Conservation (phyloP, 805 yeast genomes). For the Candida chilensis region DNA sequence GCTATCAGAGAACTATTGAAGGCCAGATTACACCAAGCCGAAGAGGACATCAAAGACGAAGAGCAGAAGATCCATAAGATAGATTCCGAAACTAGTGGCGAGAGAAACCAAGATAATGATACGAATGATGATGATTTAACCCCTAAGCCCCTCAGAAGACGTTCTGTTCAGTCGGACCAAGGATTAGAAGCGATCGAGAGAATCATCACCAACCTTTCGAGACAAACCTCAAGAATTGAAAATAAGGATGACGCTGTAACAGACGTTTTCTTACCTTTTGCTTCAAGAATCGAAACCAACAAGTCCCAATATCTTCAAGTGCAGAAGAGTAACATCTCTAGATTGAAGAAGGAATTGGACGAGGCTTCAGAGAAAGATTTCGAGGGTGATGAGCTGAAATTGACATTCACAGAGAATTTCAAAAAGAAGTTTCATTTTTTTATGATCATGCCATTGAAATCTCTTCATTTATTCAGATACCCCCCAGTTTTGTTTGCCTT, state of each 20-base stretch:
- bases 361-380: conserved; percentile 9
- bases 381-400: too few species aligned
- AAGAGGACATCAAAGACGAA: not conserved
- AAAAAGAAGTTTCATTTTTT: conserved; percentile 31
- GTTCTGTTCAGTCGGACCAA: too few species aligned
- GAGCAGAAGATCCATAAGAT: not conserved
- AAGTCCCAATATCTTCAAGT: not conserved
- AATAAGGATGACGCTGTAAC: not conserved
- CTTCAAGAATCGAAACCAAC: not conserved
- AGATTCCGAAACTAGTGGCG: not conserved
- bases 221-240: conserved; percentile 8
- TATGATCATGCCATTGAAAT: conserved; percentile 48
- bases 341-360: conserved; percentile 6
- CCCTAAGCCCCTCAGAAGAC: too few species aligned
- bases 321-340: conserved; percentile 1
- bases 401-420: conserved; percentile 10
- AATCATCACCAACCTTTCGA: conserved; percentile 21
- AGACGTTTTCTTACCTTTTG: not conserved
- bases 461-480: conserved; percentile 50
- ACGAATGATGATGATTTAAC: conserved; percentile 5
- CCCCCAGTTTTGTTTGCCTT: conserved; percentile 72
- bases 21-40: conserved; percentile 10
- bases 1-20: conserved; percentile 37
- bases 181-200: conserved; percentile 17
- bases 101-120: conserved; percentile 1